A percentile compares a stretch with the other conserved stretches of the same genome.
These are phyloP conservation scores for sunflower (Helianthus annuus) DNA, from an alignment of 129 eudicot genomes.

Conservation along the genomic window HanXRQr2.0-SUNRISE NC_035438.2:23176249-23176748, in stretches of 20 bases:
- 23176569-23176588: neutral
- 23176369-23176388: neutral
- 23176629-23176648: neutral
- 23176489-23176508: neutral
- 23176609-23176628: neutral
- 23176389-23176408: neutral
- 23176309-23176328: neutral
- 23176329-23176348: neutral
- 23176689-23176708: too few relatives aligned
- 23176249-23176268: slow-evolving; percentile 88
- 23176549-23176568: neutral
- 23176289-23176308: slow-evolving; percentile 67
- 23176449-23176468: too few relatives aligned
- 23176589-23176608: neutral
- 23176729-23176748: too few relatives aligned
- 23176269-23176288: slow-evolving; percentile 86
- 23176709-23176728: too few relatives aligned
- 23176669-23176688: too few relatives aligned
- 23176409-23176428: too few relatives aligned
- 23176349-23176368: neutral
- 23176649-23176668: too few relatives aligned
- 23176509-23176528: neutral
- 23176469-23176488: too few relatives aligned
- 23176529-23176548: neutral
- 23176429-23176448: too few relatives aligned